These are phyloP conservation scores for Backusella australiensis DNA, from an alignment of 192 early-diverging fungal species.

Conservation along the genomic window DNA sequence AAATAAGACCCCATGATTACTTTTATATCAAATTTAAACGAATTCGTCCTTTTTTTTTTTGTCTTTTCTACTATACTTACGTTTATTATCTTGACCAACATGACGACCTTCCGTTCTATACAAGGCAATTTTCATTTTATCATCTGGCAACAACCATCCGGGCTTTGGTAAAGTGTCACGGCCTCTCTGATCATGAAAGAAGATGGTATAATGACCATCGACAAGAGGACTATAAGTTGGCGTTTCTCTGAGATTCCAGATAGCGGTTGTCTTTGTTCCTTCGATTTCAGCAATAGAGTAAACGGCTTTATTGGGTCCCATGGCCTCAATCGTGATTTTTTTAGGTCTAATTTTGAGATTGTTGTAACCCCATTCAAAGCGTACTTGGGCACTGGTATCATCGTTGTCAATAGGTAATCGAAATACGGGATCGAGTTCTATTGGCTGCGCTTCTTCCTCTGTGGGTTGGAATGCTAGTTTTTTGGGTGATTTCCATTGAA, in stretches of 20 bases:
- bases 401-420: neutral
- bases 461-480: neutral
- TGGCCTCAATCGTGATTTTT: neutral
- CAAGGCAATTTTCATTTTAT: neutral
- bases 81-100: constrained; percentile 7
- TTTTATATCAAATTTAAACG: constrained; percentile 4
- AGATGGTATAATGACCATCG: neutral
- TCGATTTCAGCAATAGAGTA: neutral
- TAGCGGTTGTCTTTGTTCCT: neutral
- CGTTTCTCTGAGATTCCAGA: neutral
- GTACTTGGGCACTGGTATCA: neutral
- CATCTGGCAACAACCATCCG: neutral
- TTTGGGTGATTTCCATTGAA: constrained; percentile 10
- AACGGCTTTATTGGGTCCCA: neutral
- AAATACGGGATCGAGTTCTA: neutral
- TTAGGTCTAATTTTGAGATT: constrained; percentile 7
- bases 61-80: neutral
- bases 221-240: constrained; percentile 7
- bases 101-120: neutral
- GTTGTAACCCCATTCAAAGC: neutral
- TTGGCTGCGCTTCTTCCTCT: neutral
- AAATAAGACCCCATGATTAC: neutral
- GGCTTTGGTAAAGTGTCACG: neutral
- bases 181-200: constrained; percentile 4
- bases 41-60: neutral